Evolutionary conservation across 495 filamentous ascomycete species (phyloP).

Genomic region (Aspergillus saccharolyticus): DNA sequence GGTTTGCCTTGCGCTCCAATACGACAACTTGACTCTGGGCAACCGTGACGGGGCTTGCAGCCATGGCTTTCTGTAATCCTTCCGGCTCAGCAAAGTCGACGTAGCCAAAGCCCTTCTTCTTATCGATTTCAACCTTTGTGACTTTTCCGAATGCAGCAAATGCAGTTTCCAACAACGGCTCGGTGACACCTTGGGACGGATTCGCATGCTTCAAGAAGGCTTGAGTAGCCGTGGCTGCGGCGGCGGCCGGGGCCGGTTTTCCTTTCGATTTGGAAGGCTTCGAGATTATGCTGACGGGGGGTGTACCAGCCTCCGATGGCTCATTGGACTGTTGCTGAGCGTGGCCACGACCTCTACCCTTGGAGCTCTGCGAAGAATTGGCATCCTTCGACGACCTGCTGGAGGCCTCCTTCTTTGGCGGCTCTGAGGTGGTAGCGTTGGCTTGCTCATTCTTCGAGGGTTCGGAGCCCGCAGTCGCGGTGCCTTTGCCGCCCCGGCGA

Average conservation of each 20-base stretch:
- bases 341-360: conserved; percentile 17
- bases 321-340: conserved; percentile 22
- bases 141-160: conserved; percentile 67
- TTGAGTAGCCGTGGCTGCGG: conserved; percentile 57
- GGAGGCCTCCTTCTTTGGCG: conserved; percentile 31
- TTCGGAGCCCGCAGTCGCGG: conserved; percentile 29
- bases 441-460: conserved; percentile 26
- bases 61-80: conserved; percentile 68
- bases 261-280: conserved; percentile 30
- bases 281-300: conserved; percentile 28
- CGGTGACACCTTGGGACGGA: conserved; percentile 84
- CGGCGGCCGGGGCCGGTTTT: conserved; percentile 28
- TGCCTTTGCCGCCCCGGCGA: conserved; percentile 38
- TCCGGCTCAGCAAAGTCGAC: conserved; percentile 73
- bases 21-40: conserved; percentile 84
- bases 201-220: conserved; percentile 95
- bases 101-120: conserved; percentile 89
- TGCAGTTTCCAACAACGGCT: conserved; percentile 64
- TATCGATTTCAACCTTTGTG: conserved; percentile 79
- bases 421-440: conserved; percentile 27
- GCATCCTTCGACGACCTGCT: conserved; percentile 28
- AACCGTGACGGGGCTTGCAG: conserved; percentile 71
- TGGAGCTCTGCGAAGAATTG: conserved; percentile 22
- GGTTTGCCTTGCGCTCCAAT: conserved; percentile 65
- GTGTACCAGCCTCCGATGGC: conserved; percentile 23